A percentile compares a stretch with the other conserved stretches of the same genome.
Conservation (phyloP, 2,329 filamentous ascomycete species). For the Botrytis galanthina region DNA sequence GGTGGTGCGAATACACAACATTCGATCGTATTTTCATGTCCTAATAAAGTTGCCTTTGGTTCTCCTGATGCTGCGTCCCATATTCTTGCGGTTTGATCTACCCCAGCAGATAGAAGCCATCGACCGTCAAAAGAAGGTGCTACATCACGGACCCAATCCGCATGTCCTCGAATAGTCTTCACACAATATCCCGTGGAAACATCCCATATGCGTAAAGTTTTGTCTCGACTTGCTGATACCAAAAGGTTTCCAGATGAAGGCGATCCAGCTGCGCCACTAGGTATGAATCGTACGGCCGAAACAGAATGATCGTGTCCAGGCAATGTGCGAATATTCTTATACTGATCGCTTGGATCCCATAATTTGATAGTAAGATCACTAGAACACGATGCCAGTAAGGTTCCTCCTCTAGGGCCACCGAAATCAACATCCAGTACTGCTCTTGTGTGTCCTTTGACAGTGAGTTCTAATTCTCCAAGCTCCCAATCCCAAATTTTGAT, state of each 20-base stretch:
- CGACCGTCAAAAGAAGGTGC: conserved; percentile 78
- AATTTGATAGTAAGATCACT: conserved; percentile 91
- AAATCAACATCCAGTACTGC: conserved; percentile 87
- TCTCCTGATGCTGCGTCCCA: conserved; percentile 80
- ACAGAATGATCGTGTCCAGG: conserved; percentile 92
- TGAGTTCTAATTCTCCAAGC: conserved; percentile 82
- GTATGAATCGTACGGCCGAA: conserved; percentile 83
- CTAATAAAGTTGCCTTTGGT: conserved; percentile 74
- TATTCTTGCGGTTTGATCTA: conserved; percentile 76
- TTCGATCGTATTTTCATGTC: conserved; percentile 82
- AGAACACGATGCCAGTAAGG: conserved; percentile 66
- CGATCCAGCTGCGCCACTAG: conserved; percentile 74
- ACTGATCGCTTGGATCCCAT: conserved; percentile 89
- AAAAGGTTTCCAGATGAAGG: conserved; percentile 81
- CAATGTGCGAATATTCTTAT: conserved; percentile 91
- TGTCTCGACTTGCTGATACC: conserved; percentile 82
- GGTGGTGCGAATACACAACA: conserved; percentile 86
- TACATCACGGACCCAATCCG: conserved; percentile 89
- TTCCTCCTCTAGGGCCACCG: conserved; percentile 77
- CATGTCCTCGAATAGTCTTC: conserved; percentile 82
- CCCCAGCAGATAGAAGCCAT: conserved; percentile 77
- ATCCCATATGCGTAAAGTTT: conserved; percentile 86
- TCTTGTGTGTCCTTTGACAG: conserved; percentile 88
- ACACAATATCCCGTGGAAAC: conserved; percentile 90
- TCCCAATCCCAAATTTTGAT: conserved; percentile 99